Conservation (phyloP, 306 rosid genomes). For the Albizia julibrissin region DNA sequence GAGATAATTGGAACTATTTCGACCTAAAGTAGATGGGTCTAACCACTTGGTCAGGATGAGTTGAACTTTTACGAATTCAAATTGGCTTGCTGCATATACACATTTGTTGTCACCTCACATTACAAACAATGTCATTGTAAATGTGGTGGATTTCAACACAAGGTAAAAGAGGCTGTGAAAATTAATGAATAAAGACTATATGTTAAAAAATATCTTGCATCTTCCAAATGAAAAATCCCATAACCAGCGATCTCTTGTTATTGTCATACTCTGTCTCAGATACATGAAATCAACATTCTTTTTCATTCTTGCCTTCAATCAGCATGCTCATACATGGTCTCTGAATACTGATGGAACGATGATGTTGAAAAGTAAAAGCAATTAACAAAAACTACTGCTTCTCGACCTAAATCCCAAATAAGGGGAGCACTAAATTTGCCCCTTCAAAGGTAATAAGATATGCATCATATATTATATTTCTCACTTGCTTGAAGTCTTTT, state of each 20-base stretch:
- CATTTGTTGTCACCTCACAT: too few relatives aligned
- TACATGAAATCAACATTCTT: conserved; percentile 3
- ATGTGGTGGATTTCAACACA: too few relatives aligned
- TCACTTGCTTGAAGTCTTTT: background rate
- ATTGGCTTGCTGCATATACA: too few relatives aligned
- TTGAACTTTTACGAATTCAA: too few relatives aligned
- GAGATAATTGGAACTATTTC: too few relatives aligned
- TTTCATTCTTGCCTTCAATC: conserved; percentile 5
- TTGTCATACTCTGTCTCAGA: conserved; percentile 5
- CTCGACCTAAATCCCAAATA: background rate
- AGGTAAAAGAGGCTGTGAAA: too few relatives aligned
- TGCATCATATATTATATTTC: background rate
- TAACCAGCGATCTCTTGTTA: background rate
- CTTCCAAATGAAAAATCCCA: conserved; percentile 17
- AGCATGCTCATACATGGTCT: background rate
- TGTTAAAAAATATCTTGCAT: background rate
- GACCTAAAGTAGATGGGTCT: too few relatives aligned
- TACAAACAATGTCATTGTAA: too few relatives aligned
- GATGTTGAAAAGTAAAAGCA: background rate
- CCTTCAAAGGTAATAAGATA: conserved; percentile 9
- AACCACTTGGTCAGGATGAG: too few relatives aligned
- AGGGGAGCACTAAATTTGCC: background rate
- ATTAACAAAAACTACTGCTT: conserved; percentile 10
- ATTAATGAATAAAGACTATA: too few relatives aligned
- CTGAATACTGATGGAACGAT: too few relatives aligned